Percentiles rank a stretch among this genome's conserved stretches.
Evolutionary conservation across 306 rosid genomes (phyloP).

Genomic region (Vigna angularis): DNA sequence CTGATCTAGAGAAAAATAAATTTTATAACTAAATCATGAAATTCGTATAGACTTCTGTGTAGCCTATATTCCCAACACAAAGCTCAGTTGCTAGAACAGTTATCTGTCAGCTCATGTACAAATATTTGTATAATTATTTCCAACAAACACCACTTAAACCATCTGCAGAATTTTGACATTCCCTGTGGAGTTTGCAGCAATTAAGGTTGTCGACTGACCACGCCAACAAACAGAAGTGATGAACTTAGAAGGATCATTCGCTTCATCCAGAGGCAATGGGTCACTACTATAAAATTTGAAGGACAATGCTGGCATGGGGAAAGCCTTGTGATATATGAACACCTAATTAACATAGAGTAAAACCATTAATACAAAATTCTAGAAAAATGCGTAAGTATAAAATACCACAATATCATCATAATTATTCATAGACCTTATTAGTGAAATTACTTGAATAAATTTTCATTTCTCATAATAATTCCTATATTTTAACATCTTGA

Average conservation of each 20-base stretch:
- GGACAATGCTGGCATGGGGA: conserved; percentile 88
- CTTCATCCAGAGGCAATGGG: conserved; percentile 62
- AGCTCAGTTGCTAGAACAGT: not conserved
- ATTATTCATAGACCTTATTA: no score
- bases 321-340: conserved; percentile 83
- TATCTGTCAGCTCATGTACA: conserved; percentile 13
- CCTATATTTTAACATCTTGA: not conserved
- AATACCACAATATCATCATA: not conserved
- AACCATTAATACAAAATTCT: conserved; percentile 20
- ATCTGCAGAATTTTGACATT: conserved; percentile 85
- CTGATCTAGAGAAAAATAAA: conserved; percentile 57
- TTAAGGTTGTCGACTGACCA: conserved; percentile 70
- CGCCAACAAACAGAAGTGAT: conserved; percentile 92
- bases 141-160: conserved; percentile 51
- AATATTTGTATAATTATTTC: not conserved
- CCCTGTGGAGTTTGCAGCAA: conserved; percentile 88
- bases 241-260: conserved; percentile 69
- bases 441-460: not conserved
- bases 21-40: conserved; percentile 38
- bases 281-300: conserved; percentile 69
- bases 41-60: conserved; percentile 26
- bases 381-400: not conserved
- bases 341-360: conserved; percentile 58
- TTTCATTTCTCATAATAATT: not conserved
- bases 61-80: conserved; percentile 34